These are phyloP conservation scores for Jacaranda mimosifolia DNA, from an alignment of 257 asterid genomes.

Conservation along the genomic window DNA sequence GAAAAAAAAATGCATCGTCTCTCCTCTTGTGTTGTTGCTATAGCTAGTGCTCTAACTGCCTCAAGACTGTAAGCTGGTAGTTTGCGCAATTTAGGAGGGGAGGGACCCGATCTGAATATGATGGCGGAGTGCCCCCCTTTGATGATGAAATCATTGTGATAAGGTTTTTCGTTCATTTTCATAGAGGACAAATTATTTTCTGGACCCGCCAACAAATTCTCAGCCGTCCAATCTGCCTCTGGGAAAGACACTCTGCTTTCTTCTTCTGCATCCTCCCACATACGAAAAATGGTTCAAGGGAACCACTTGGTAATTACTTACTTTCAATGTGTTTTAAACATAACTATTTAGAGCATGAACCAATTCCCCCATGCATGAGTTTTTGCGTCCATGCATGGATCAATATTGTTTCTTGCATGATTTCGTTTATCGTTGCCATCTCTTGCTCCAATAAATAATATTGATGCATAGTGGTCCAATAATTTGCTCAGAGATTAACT, in stretches of 20 bases:
- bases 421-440: conserved; percentile 1
- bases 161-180: conserved; percentile 43
- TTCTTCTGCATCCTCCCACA: conserved; percentile 11
- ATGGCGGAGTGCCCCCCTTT: conserved; percentile 20
- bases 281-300: background rate
- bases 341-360: no score
- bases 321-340: background rate
- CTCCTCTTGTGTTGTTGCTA: no score
- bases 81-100: conserved; percentile 3
- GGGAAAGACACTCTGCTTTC: conserved; percentile 14
- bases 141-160: conserved; percentile 43
- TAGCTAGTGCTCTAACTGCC: background rate
- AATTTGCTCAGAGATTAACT: no score
- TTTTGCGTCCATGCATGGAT: background rate
- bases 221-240: conserved; percentile 62
- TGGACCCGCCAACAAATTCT: conserved; percentile 46
- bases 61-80: background rate
- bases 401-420: background rate
- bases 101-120: conserved; percentile 35
- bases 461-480: background rate
- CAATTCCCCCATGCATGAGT: no score
- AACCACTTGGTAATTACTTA: background rate
- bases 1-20: no score
- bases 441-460: background rate
- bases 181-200: conserved; percentile 44